Evolutionary conservation across 495 filamentous ascomycete genomes (phyloP).

Genomic region (Podospora pseudoanserina): DNA sequence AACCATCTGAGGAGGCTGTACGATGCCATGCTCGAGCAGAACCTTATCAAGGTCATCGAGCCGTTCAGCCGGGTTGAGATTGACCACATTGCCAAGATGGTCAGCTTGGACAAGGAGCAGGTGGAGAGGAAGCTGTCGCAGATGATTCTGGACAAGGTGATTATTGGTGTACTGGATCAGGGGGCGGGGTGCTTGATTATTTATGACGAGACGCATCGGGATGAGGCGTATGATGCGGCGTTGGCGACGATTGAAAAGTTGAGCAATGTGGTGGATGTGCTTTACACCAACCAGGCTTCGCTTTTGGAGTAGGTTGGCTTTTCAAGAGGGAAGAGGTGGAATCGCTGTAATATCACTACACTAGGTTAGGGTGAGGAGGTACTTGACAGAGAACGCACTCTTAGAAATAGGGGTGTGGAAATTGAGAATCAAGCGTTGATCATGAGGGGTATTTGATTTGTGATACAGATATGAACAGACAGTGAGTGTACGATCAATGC

Average conservation of each 20-base stretch:
- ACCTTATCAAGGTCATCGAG: conserved; percentile 98
- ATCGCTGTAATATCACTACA: conserved; percentile 12
- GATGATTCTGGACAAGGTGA: conserved; percentile 99
- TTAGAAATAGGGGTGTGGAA: not conserved
- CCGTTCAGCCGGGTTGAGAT: conserved; percentile 96
- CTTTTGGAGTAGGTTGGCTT: conserved; percentile 67
- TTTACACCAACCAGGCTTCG: conserved; percentile 97
- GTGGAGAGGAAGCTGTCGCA: conserved; percentile 96
- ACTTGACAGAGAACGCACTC: not conserved
- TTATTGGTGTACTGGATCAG: conserved; percentile 95
- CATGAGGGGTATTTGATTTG: not conserved
- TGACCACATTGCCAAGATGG: conserved; percentile 92
- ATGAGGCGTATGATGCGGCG: conserved; percentile 91
- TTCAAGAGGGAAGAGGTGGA: not conserved
- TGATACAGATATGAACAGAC: not conserved
- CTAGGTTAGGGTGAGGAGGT: not conserved
- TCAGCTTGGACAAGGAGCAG: conserved; percentile 91
- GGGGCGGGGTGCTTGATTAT: conserved; percentile 96
- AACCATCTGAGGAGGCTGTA: conserved; percentile 92
- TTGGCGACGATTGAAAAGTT: conserved; percentile 94
- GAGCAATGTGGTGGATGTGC: conserved; percentile 92
- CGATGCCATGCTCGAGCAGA: conserved; percentile 98
- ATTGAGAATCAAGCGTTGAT: not conserved
- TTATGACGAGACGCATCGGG: conserved; percentile 88
- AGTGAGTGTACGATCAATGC: no score